Conservation (phyloP, 2,329 filamentous ascomycete genomes). For the Leptosphaerulina australis region DNA sequence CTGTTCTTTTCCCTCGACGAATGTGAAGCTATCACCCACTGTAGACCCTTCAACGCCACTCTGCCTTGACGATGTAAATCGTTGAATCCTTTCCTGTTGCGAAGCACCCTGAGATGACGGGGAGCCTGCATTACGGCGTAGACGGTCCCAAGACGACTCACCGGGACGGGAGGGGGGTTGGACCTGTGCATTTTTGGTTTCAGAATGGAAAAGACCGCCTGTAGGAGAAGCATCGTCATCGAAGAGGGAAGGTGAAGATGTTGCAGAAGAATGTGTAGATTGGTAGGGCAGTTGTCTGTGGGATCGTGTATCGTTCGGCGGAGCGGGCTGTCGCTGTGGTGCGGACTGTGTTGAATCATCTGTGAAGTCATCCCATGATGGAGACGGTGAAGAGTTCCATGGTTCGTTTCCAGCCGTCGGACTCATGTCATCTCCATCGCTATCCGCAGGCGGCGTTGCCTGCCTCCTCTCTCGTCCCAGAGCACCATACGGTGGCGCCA, state of each 20-base stretch:
- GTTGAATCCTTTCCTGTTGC: constrained; percentile 19
- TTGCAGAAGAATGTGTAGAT: neutral
- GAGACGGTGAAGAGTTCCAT: constrained; percentile 24
- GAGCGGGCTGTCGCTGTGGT: constrained; percentile 9
- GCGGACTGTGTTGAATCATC: constrained; percentile 13
- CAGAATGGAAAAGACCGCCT: constrained; percentile 44
- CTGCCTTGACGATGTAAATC: constrained; percentile 25
- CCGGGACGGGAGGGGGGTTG: constrained; percentile 29
- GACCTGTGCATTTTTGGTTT: constrained; percentile 23
- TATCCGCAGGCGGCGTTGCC: constrained; percentile 15
- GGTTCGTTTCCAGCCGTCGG: constrained; percentile 51
- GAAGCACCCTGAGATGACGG: constrained; percentile 20
- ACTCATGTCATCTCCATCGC: constrained; percentile 52
- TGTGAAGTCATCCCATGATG: constrained; percentile 26
- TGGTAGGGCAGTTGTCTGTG: constrained; percentile 17
- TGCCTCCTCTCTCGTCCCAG: constrained; percentile 22
- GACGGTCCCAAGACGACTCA: constrained; percentile 54
- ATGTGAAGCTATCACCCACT: constrained; percentile 53
- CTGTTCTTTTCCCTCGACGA: constrained; percentile 53
- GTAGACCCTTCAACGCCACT: constrained; percentile 43
- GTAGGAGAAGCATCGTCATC: constrained; percentile 47
- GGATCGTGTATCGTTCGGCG: constrained; percentile 11
- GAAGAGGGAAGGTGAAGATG: constrained; percentile 21
- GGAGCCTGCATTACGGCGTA: constrained; percentile 45
- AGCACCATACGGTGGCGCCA: constrained; percentile 48